Conservation (phyloP, 768 basidiomycete species). For the Boletellus emodensis region DNA sequence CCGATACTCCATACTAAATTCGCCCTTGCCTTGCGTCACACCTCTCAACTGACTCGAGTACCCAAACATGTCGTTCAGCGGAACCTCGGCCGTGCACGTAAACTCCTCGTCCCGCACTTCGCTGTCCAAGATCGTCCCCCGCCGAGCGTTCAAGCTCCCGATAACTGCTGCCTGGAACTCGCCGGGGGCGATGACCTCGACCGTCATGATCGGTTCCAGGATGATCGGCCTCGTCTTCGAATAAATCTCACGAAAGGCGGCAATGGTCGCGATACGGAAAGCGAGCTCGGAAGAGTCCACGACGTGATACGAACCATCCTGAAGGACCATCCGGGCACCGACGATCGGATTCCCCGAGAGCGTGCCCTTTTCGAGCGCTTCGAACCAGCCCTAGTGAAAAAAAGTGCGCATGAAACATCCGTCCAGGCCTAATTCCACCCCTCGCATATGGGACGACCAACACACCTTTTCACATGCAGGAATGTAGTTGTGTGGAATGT, state of each 20-base stretch:
- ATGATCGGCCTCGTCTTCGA: conserved; percentile 72
- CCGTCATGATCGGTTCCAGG: conserved; percentile 97
- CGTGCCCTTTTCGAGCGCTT: conserved; percentile 88
- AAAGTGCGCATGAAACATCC: too few species aligned
- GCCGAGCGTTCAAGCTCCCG: conserved; percentile 86
- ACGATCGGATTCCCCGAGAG: conserved; percentile 85
- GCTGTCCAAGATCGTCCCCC: conserved; percentile 92
- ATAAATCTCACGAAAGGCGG: conserved; percentile 91
- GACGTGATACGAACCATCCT: conserved; percentile 88
- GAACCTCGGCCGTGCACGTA: conserved; percentile 84
- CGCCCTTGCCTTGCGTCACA: conserved; percentile 94
- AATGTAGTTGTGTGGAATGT: conserved; percentile 86
- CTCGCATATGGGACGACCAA: not conserved
- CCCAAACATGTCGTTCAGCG: conserved; percentile 97
- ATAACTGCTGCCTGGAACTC: conserved; percentile 97
- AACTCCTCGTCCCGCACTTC: conserved; percentile 98
- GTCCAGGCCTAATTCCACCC: not conserved
- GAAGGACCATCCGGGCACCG: conserved; percentile 81
- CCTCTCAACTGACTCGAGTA: conserved; percentile 93
- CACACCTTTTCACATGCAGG: conserved; percentile 90
- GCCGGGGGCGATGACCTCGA: conserved; percentile 91
- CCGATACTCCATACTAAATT: conserved; percentile 80
- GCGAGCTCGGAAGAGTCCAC: conserved; percentile 97
- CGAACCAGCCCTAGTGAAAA: conserved; percentile 83
- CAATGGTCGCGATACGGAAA: conserved; percentile 85